Evolutionary conservation across 805 yeast genomes (phyloP).

Genomic region (Jamesozyma jinghongensis): DNA sequence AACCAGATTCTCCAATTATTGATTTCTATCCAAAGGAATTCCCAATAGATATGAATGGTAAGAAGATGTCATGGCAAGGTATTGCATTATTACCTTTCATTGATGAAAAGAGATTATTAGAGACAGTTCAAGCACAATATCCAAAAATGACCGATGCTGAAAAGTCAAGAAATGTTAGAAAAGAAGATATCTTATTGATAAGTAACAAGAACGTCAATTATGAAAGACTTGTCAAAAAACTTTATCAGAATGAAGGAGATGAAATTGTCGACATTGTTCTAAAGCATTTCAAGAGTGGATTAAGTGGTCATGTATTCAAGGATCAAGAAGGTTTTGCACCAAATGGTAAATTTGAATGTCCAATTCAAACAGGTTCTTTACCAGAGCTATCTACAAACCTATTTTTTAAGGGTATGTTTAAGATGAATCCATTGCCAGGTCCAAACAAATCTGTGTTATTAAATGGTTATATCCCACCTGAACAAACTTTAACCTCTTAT

Average conservation of each 20-base stretch:
- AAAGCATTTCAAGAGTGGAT: slow-evolving; percentile 42
- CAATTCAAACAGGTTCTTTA: slow-evolving; percentile 29
- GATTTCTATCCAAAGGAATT: slow-evolving; percentile 89
- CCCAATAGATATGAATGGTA: slow-evolving; percentile 90
- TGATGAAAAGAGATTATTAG: slow-evolving; percentile 66
- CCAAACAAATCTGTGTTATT: slow-evolving; percentile 69
- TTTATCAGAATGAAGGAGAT: slow-evolving; percentile 25
- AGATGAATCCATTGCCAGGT: slow-evolving; percentile 39
- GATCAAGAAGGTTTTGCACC: slow-evolving; percentile 28
- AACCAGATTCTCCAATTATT: slow-evolving; percentile 69
- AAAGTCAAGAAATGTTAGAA: slow-evolving; percentile 55
- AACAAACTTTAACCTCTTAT: slow-evolving; percentile 50
- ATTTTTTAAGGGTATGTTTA: slow-evolving; percentile 41
- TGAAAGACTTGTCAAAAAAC: slow-evolving; percentile 25
- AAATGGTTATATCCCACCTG: slow-evolving; percentile 64
- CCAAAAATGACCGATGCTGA: slow-evolving; percentile 58
- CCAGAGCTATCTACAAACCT: slow-evolving; percentile 35
- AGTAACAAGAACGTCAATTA: slow-evolving; percentile 51
- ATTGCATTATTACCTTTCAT: slow-evolving; percentile 85
- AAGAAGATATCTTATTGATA: slow-evolving; percentile 59
- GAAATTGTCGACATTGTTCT: slow-evolving; percentile 30
- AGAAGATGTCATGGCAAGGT: slow-evolving; percentile 92
- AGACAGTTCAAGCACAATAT: slow-evolving; percentile 59
- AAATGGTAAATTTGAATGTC: slow-evolving; percentile 29
- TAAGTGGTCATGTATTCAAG: slow-evolving; percentile 47